These are phyloP conservation scores for Thuja plicata DNA, from an alignment of 83 land plant species.

Conservation along the genomic window DNA sequence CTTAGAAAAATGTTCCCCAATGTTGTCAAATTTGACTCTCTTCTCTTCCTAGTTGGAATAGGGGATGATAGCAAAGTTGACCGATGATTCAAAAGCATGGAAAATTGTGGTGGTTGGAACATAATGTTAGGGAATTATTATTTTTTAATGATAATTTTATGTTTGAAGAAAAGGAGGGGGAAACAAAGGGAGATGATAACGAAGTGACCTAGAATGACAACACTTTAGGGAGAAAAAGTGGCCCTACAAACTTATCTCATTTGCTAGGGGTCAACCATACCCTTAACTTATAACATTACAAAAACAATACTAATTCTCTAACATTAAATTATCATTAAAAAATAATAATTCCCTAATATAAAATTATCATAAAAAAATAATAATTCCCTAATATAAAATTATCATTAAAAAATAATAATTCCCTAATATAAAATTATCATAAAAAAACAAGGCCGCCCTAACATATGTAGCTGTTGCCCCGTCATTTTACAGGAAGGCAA, in stretches of 20 bases:
- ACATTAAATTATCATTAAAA: too few species aligned
- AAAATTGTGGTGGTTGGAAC: background rate
- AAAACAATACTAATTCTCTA: too few species aligned
- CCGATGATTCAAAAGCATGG: background rate
- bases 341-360: too few species aligned
- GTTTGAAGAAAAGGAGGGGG: background rate
- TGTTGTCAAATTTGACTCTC: too few species aligned
- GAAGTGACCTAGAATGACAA: background rate
- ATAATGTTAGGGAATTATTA: background rate
- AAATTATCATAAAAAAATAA: too few species aligned
- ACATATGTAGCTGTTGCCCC: background rate
- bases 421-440: too few species aligned
- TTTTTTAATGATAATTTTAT: background rate
- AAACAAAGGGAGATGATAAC: background rate
- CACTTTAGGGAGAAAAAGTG: background rate
- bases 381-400: too few species aligned
- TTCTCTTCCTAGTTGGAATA: too few species aligned
- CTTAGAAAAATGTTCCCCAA: too few species aligned
- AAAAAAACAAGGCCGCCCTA: background rate
- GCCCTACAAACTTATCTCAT: background rate
- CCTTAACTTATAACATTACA: background rate
- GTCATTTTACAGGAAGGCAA: background rate
- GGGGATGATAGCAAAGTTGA: background rate
- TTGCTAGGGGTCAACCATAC: background rate
- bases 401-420: too few species aligned